Evolutionary conservation across 768 basidiomycete genomes (phyloP).

Genomic region (Suillus subaureus): DNA sequence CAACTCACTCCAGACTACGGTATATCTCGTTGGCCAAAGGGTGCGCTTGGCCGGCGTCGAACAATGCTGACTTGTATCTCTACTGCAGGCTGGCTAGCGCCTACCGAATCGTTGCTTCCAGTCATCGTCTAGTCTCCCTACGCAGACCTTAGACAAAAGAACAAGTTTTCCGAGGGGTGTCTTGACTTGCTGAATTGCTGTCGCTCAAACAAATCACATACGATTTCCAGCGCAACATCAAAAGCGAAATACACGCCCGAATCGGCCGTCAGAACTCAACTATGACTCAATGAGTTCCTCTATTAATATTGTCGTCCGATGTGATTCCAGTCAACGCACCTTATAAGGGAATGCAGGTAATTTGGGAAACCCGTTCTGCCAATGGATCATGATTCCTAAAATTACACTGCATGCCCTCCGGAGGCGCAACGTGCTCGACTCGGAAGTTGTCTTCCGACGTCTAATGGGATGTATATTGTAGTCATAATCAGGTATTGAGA

Average conservation of each 20-base stretch:
- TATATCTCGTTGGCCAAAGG: not conserved
- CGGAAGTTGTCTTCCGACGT: not conserved
- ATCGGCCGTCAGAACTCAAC: not conserved
- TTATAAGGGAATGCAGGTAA: too few relatives aligned
- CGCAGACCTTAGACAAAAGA: not conserved
- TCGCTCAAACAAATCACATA: not conserved
- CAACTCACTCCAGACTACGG: not conserved
- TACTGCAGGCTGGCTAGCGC: not conserved
- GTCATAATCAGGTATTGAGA: not conserved
- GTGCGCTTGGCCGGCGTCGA: not conserved
- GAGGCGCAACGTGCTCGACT: not conserved
- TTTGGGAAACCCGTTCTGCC: not conserved
- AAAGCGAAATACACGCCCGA: too few relatives aligned
- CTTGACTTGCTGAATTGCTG: not conserved
- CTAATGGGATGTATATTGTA: not conserved
- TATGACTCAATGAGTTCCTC: not conserved
- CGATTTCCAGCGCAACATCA: too few relatives aligned
- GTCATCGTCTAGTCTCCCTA: too few relatives aligned
- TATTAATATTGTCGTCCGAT: not conserved
- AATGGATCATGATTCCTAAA: not conserved
- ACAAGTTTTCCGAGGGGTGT: not conserved
- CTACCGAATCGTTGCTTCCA: not conserved
- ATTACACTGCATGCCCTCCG: not conserved
- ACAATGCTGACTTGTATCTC: not conserved
- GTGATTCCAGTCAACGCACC: not conserved